Evolutionary conservation across 768 basidiomycete genomes (phyloP).

Genomic region (Naganishia friedmannii): DNA sequence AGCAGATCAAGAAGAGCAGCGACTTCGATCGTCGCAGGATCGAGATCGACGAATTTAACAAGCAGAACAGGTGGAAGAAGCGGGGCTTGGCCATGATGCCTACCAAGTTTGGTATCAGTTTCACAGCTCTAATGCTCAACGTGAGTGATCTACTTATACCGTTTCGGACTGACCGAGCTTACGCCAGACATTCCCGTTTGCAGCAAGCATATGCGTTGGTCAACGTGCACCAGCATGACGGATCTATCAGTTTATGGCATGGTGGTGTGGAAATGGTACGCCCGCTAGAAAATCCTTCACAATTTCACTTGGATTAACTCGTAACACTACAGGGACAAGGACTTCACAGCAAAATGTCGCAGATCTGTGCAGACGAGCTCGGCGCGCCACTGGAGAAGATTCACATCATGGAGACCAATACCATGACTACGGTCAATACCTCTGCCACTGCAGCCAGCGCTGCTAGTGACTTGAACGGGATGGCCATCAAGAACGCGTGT

Average conservation of each 20-base stretch:
- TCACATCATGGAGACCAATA: slow-evolving; percentile 37
- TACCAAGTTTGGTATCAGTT: slow-evolving; percentile 39
- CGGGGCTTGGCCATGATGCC: slow-evolving; percentile 37
- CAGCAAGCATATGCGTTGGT: slow-evolving; percentile 30
- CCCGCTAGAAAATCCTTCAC: neutral
- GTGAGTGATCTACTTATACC: neutral
- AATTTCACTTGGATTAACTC: neutral
- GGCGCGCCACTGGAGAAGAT: slow-evolving; percentile 38
- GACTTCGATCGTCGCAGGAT: slow-evolving; percentile 33
- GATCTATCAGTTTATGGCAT: slow-evolving; percentile 39
- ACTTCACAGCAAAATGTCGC: slow-evolving; percentile 36
- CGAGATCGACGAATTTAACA: slow-evolving; percentile 38
- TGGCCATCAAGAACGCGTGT: slow-evolving; percentile 42
- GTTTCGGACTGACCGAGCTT: neutral
- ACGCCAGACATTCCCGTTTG: neutral
- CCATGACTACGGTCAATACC: slow-evolving; percentile 37
- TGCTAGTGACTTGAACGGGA: slow-evolving; percentile 29
- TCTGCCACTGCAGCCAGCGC: slow-evolving; percentile 34
- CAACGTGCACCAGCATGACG: slow-evolving; percentile 34
- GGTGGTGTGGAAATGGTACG: slow-evolving; percentile 39
- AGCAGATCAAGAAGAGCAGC: slow-evolving; percentile 30
- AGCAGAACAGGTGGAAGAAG: slow-evolving; percentile 39
- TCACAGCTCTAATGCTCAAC: slow-evolving; percentile 33
- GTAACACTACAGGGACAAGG: slow-evolving; percentile 30
- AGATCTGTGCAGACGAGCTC: slow-evolving; percentile 41